A percentile compares a stretch with the other conserved stretches of the same genome.
Evolutionary conservation across 768 basidiomycete species (phyloP).

Genomic region (Boletus speciosus): DNA sequence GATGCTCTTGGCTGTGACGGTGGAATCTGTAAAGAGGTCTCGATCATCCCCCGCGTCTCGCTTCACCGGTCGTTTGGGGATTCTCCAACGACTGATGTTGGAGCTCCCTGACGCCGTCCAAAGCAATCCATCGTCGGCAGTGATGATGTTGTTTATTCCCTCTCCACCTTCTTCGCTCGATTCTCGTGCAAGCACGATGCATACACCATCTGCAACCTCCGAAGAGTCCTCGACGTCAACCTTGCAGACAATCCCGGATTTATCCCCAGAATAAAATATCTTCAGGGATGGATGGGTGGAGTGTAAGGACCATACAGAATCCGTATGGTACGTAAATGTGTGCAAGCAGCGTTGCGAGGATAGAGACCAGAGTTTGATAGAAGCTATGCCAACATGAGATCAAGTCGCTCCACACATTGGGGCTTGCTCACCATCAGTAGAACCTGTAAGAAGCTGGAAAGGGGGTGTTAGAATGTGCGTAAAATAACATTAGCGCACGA

Average conservation of each 20-base stretch:
- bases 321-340: constrained; percentile 93
- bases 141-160: constrained; percentile 80
- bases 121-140: constrained; percentile 76
- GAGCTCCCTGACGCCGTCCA: constrained; percentile 91
- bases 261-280: constrained; percentile 93
- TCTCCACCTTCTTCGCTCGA: constrained; percentile 44
- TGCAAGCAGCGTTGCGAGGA: constrained; percentile 86
- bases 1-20: constrained; percentile 5
- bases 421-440: constrained; percentile 58
- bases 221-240: constrained; percentile 84
- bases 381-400: constrained; percentile 41
- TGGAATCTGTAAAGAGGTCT: constrained; percentile 13
- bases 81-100: constrained; percentile 77
- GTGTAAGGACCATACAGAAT: constrained; percentile 90
- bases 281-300: constrained; percentile 84
- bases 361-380: constrained; percentile 94
- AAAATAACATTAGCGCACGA: constrained; percentile 3
- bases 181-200: constrained; percentile 76
- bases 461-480: constrained; percentile 5
- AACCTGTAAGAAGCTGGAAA: constrained; percentile 72
- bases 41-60: constrained; percentile 12
- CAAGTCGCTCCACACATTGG: background rate
- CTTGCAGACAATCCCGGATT: constrained; percentile 83
- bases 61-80: constrained; percentile 44
- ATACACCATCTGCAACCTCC: constrained; percentile 87